These are phyloP conservation scores for Panicum hallii DNA, from an alignment of 202 grass and related monocot species.

Conservation along the genomic window DNA sequence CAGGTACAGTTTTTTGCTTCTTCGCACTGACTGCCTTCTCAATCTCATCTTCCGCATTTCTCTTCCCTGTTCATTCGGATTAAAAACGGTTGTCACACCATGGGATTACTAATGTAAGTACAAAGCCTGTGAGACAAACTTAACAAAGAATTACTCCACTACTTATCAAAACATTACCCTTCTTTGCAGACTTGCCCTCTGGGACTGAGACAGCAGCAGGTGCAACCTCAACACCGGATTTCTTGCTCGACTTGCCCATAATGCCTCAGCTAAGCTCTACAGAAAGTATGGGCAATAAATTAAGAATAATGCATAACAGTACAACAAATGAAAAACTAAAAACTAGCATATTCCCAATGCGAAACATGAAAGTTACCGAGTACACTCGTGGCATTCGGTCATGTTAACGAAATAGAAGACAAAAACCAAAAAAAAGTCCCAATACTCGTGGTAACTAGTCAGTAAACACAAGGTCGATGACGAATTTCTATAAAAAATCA, in stretches of 20 bases:
- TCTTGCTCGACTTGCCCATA: slow-evolving; percentile 85
- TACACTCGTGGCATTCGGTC: not conserved
- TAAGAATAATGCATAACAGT: not conserved
- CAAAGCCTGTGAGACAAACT: not conserved
- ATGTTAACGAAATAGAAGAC: not conserved
- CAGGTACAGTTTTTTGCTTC: slow-evolving; percentile 67
- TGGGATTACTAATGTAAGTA: not conserved
- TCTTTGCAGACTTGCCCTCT: slow-evolving; percentile 66
- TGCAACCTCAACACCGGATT: slow-evolving; percentile 53
- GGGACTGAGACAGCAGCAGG: slow-evolving; percentile 27
- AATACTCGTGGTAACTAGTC: not conserved
- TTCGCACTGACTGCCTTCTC: slow-evolving; percentile 71
- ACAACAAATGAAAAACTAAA: not conserved
- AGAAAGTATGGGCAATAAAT: not conserved
- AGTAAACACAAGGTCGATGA: not conserved
- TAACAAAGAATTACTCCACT: not conserved
- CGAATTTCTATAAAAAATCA: not conserved
- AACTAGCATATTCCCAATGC: not conserved
- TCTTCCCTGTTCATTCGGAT: slow-evolving; percentile 67
- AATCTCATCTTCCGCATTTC: slow-evolving; percentile 60
- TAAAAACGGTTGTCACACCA: not conserved
- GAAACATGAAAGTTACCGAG: not conserved
- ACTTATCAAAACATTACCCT: slow-evolving; percentile 48
- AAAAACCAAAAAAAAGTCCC: not conserved
- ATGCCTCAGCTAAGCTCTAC: slow-evolving; percentile 22